Evolutionary conservation across 2,329 filamentous ascomycete genomes (phyloP), one percentile per base, ranked within the genome.

Genomic region (Xylariomycetidae sp.): DNA sequence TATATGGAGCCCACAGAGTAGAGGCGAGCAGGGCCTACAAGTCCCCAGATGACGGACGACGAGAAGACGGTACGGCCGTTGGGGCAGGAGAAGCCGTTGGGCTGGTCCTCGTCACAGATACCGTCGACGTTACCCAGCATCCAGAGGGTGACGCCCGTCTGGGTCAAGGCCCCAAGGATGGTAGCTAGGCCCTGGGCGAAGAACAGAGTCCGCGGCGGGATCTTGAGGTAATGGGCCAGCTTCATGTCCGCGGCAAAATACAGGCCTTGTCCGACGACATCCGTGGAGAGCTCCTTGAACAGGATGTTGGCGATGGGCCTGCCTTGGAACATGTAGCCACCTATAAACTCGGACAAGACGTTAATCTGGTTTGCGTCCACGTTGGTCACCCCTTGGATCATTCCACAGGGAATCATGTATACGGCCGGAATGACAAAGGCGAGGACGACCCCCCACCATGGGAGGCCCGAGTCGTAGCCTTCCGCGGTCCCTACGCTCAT

Each of bases 241-340:
- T 72, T 72, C 59, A 71, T 59, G 41, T 72, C 68, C 40, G 64
- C 59, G 2, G 59, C 57, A 34, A 70, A 71, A 24, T 61, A 65
- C 12, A 68, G 55, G 0, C 60, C 65, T 38, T 70, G 64, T 10
- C 61, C 58, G 2, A 50, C 46, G 7, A 63, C 61, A 37, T 64
- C 61, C 2, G 56, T 60, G 4, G 59, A 61, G 4, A 67, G 46
- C 13, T 59, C 54, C 45, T 66, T 67, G 49, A 65, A 67, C 10
- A 64, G 32, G 17, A 70, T 68, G 39, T 68, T 70, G 20, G 65
- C 67, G 9, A 71, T 48, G 1, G 65, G 65, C 19, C 53, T 54
- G 4, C 66, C 66, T 14, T 63, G 54, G 35, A 68, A 66, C 25
- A 65, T 54, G 49, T 67, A 68, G 1, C 67, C 67, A 2, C 62